phyloP scores from a whole-genome alignment of 768 basidiomycete genomes.

The Postia placenta region DNA sequence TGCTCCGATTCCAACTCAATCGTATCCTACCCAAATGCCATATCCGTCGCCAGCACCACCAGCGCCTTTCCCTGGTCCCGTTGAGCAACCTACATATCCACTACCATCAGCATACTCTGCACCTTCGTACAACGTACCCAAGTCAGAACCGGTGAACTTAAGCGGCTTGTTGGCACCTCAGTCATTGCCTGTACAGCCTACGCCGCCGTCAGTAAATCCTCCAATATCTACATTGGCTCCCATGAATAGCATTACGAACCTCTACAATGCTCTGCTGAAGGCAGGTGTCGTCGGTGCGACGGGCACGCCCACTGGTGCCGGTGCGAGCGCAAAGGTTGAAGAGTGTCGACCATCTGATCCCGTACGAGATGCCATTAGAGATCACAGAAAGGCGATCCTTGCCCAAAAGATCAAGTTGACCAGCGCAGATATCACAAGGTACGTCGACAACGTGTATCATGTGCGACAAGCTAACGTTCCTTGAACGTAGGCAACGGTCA shows the following conservation, averaged over 20 bases:
- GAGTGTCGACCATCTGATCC: constrained; percentile 30
- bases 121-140: constrained; percentile 12
- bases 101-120: constrained; percentile 12
- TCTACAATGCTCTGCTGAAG: constrained; percentile 66
- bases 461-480: background rate
- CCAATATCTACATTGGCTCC: constrained; percentile 11
- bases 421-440: constrained; percentile 71
- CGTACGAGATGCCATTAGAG: constrained; percentile 41
- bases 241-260: constrained; percentile 41
- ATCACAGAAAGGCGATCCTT: constrained; percentile 58
- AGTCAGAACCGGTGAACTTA: constrained; percentile 26
- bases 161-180: constrained; percentile 23
- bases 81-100: constrained; percentile 24
- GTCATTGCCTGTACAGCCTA: constrained; percentile 18
- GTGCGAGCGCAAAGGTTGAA: constrained; percentile 33
- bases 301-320: constrained; percentile 45
- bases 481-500: constrained; percentile 53
- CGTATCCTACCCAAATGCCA: constrained; percentile 16
- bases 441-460: constrained; percentile 14
- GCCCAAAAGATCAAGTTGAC: constrained; percentile 55
- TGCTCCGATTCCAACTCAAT: constrained; percentile 8
- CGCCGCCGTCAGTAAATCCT: constrained; percentile 20
- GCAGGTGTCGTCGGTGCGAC: constrained; percentile 68
- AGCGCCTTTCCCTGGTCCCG: constrained; percentile 24
- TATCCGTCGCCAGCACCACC: constrained; percentile 23